phyloP scores from a whole-genome alignment of 352 stramenopile genomes.

The Aphanomyces stellatus region DNA sequence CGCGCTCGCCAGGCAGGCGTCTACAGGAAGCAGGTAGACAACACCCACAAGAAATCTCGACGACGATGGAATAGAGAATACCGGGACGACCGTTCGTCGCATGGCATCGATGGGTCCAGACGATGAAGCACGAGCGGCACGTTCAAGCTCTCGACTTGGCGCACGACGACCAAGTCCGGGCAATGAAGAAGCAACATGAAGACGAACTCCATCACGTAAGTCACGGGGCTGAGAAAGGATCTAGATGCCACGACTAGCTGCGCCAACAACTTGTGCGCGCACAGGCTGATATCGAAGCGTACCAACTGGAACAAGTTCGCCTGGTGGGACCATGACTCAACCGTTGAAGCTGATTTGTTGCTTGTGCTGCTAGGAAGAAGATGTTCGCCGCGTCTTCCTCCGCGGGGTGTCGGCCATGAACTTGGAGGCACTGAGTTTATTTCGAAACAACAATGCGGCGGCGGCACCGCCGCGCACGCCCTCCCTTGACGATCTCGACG shows the following conservation, averaged over 20 bases:
- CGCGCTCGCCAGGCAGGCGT: neutral
- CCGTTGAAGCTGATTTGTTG: neutral
- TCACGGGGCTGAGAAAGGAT: too few species aligned
- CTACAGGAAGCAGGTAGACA: neutral
- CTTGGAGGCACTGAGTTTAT: conserved; percentile 17
- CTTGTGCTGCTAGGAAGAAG: neutral
- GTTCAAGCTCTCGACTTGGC: too few species aligned
- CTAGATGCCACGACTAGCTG: neutral
- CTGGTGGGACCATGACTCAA: neutral
- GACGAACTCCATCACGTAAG: neutral
- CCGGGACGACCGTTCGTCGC: neutral
- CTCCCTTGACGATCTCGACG: neutral
- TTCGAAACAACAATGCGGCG: neutral
- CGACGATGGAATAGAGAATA: neutral
- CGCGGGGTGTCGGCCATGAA: conserved; percentile 19
- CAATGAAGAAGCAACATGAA: neutral
- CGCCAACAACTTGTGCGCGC: neutral
- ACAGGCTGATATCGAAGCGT: conserved; percentile 1
- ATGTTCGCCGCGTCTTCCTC: conserved; percentile 14
- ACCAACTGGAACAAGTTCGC: neutral
- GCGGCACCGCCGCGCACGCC: neutral
- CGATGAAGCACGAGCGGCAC: too few species aligned
- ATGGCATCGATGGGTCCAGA: neutral
- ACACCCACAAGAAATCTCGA: too few species aligned
- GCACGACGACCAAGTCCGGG: too few species aligned